phyloP scores from a whole-genome alignment of 345 rosid genomes.

The Boechera stricta region DNA sequence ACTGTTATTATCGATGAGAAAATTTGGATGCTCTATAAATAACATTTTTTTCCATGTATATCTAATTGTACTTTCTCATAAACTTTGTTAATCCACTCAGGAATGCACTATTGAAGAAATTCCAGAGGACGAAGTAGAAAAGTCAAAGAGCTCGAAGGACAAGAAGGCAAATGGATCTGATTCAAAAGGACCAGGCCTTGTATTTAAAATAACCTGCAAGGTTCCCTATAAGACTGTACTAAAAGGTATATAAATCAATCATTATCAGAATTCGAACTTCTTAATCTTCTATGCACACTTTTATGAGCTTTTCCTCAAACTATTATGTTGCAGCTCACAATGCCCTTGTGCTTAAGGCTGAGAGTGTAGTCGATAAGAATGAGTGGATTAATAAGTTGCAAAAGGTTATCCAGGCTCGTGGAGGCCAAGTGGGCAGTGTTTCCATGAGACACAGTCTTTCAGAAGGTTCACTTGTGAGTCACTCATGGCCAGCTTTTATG shows the following conservation, averaged over 20 bases:
- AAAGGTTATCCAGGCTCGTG: slow-evolving; percentile 64
- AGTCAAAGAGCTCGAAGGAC: slow-evolving; percentile 83
- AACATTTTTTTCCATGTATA: slow-evolving; percentile 1
- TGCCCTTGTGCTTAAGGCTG: slow-evolving; percentile 85
- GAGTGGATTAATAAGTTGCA: slow-evolving; percentile 90
- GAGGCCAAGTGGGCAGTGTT: slow-evolving; percentile 70
- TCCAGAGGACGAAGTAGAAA: slow-evolving; percentile 75
- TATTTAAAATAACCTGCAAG: slow-evolving; percentile 83
- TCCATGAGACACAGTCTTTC: slow-evolving; percentile 92
- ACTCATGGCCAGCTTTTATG: slow-evolving; percentile 13
- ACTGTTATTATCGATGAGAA: slow-evolving; percentile 3
- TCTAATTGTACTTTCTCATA: background rate
- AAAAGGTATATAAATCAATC: slow-evolving; percentile 62
- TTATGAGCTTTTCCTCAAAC: slow-evolving; percentile 17
- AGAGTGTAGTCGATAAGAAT: slow-evolving; percentile 75
- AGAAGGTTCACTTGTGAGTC: slow-evolving; percentile 97
- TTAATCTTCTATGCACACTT: slow-evolving; percentile 5
- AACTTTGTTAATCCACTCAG: slow-evolving; percentile 49
- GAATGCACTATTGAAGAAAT: slow-evolving; percentile 89
- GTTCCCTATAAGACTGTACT: slow-evolving; percentile 92
- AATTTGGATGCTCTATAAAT: slow-evolving; percentile 7
- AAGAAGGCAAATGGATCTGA: slow-evolving; percentile 85
- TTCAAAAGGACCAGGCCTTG: slow-evolving; percentile 66
- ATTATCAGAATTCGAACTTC: slow-evolving; percentile 28
- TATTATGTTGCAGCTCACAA: slow-evolving; percentile 77